A percentile compares a stretch with the other conserved stretches of the same genome.
Conservation (phyloP, 371 early-diverging fungal genomes). For the Mortierella sp. region DNA sequence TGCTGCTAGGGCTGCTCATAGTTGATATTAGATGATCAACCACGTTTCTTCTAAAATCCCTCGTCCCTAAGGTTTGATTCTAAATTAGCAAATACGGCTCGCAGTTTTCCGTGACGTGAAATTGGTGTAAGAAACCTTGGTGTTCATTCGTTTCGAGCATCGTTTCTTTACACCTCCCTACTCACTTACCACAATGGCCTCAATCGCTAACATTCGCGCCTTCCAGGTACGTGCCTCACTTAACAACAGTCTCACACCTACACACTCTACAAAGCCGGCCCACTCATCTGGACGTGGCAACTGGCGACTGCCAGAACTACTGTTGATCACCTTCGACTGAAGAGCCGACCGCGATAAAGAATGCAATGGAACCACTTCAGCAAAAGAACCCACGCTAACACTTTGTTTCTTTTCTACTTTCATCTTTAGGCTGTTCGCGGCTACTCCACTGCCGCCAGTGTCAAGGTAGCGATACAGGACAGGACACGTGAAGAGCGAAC, state of each 20-base stretch:
- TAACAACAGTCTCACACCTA: not conserved
- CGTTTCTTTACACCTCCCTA: not conserved
- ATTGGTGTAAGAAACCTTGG: no score
- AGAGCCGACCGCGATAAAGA: not conserved
- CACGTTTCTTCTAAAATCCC: no score
- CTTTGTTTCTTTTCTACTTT: not conserved
- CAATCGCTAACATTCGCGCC: constrained; percentile 20
- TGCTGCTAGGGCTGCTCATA: no score
- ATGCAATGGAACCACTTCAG: not conserved
- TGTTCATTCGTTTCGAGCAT: no score
- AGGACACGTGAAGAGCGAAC: no score
- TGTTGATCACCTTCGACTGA: not conserved
- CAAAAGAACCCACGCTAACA: not conserved
- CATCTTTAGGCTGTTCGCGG: constrained; percentile 14
- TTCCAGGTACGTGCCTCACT: not conserved
- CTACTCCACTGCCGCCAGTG: constrained; percentile 16
- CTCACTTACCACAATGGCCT: constrained; percentile 12
- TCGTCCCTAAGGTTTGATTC: no score
- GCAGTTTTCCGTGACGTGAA: no score
- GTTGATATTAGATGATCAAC: no score
- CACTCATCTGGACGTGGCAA: no score
- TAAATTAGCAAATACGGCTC: no score
- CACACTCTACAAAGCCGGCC: not conserved
- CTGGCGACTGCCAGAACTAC: not conserved
- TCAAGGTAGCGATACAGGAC: constrained; percentile 3